phyloP scores from a whole-genome alignment of 495 filamentous ascomycete species.

The Xylaria curta region DNA sequence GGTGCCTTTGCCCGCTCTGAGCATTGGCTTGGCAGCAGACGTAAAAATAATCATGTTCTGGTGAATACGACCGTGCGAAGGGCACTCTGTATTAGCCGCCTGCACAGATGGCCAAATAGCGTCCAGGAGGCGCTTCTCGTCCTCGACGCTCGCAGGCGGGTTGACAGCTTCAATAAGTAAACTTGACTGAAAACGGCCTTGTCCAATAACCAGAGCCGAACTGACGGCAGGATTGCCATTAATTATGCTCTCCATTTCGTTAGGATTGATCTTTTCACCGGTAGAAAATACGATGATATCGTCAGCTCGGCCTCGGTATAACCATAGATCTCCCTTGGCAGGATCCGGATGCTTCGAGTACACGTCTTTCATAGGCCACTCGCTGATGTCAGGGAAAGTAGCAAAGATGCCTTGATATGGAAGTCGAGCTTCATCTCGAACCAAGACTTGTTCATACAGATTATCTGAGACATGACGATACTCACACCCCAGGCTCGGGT shows the following conservation, averaged over 20 bases:
- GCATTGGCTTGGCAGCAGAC: conserved; percentile 49
- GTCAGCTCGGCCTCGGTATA: conserved; percentile 54
- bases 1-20: conserved; percentile 57
- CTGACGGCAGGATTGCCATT: conserved; percentile 45
- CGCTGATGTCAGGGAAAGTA: conserved; percentile 51
- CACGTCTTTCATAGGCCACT: conserved; percentile 59
- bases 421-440: conserved; percentile 28
- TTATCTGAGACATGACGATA: conserved; percentile 43
- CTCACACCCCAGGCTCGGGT: conserved; percentile 40
- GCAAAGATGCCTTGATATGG: conserved; percentile 41
- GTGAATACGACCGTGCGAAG: conserved; percentile 43
- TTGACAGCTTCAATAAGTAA: conserved; percentile 54
- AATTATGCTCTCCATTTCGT: conserved; percentile 51
- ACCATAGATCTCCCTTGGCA: conserved; percentile 52
- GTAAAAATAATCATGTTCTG: conserved; percentile 42
- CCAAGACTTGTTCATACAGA: conserved; percentile 37
- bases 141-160: conserved; percentile 23
- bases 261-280: conserved; percentile 63
- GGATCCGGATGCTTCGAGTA: conserved; percentile 55
- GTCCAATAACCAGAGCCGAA: conserved; percentile 52
- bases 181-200: conserved; percentile 50
- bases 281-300: conserved; percentile 64
- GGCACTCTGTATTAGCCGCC: conserved; percentile 44
- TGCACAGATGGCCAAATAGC: conserved; percentile 43
- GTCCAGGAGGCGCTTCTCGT: conserved; percentile 30